These are phyloP conservation scores for Barnettozyma californica DNA, from an alignment of 805 yeast genomes.

Conservation along the genomic window DNA sequence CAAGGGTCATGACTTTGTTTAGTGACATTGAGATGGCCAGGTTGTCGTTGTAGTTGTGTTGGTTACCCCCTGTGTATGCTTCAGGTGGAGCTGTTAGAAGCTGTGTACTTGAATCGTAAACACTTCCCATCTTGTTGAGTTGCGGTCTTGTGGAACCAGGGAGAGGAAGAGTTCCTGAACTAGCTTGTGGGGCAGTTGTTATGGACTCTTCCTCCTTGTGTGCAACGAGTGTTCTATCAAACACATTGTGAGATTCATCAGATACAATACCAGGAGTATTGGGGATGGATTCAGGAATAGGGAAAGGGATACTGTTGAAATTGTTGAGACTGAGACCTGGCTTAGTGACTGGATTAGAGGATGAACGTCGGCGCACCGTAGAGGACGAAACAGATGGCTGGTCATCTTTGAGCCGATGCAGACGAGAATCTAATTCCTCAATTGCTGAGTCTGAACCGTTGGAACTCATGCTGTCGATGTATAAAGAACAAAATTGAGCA, in stretches of 20 bases:
- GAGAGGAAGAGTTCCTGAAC: not conserved
- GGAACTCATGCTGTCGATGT: not conserved
- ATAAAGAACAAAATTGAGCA: too few species aligned
- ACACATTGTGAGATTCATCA: not conserved
- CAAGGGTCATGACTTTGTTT: not conserved
- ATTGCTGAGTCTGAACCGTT: not conserved
- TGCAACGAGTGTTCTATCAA: constrained; percentile 2
- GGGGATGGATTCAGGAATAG: constrained; percentile 37
- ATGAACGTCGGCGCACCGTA: not conserved
- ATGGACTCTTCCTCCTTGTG: not conserved
- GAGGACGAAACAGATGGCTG: not conserved
- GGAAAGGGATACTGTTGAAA: constrained; percentile 26
- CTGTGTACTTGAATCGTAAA: constrained; percentile 10
- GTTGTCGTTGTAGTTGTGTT: constrained; percentile 6
- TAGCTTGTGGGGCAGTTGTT: not conserved
- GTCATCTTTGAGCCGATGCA: not conserved
- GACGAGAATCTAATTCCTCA: too few species aligned
- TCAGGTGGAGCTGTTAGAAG: constrained; percentile 3
- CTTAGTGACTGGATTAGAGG: not conserved
- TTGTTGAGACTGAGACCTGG: not conserved
- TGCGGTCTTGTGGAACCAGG: constrained; percentile 9
- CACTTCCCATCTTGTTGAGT: constrained; percentile 7
- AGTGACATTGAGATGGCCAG: constrained; percentile 12
- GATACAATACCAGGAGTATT: constrained; percentile 34
- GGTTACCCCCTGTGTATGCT: constrained; percentile 4